Evolutionary conservation across 805 yeast genomes (phyloP).

Genomic region (Nakazawaea ambrosiae): DNA sequence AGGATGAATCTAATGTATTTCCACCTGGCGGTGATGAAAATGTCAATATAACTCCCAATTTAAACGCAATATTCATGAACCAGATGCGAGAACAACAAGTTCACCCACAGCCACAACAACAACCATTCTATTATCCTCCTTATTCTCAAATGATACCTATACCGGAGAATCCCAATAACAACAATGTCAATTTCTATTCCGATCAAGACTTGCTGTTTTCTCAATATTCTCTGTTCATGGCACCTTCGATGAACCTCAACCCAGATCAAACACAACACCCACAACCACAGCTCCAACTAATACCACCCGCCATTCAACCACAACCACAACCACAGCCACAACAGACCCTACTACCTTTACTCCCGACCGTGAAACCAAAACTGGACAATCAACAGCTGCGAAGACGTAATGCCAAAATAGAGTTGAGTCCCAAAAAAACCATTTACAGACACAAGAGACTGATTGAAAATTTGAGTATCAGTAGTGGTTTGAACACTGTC

Average conservation of each 20-base stretch:
- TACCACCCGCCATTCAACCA: neutral
- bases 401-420: neutral
- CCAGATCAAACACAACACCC: neutral
- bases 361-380: neutral
- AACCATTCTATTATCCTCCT: neutral
- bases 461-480: constrained; percentile 8
- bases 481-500: constrained; percentile 8
- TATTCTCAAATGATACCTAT: neutral
- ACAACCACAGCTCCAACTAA: neutral
- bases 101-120: constrained; percentile 1
- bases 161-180: neutral
- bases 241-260: too few species aligned
- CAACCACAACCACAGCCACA: too few species aligned
- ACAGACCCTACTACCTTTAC: neutral
- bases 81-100: neutral
- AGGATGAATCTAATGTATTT: neutral
- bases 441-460: neutral
- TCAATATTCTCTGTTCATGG: neutral
- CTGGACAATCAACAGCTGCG: neutral
- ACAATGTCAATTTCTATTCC: neutral
- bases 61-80: too few species aligned
- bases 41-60: too few species aligned
- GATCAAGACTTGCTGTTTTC: neutral
- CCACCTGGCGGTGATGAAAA: neutral
- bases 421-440: neutral